Conservation (phyloP, 768 basidiomycete species). For the Agaricus blazei region DNA sequence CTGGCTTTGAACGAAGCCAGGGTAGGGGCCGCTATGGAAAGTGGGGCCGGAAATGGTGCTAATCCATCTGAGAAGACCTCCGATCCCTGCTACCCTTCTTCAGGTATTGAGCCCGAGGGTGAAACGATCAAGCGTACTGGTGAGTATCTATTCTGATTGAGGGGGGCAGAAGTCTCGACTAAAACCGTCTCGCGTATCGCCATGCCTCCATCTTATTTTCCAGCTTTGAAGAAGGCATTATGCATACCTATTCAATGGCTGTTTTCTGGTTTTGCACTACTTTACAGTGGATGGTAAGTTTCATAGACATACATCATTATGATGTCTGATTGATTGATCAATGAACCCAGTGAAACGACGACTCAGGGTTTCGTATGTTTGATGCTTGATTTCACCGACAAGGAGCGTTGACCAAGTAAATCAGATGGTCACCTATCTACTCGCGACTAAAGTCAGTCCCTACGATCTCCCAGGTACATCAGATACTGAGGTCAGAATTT, state of each 20-base stretch:
- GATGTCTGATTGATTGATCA: background rate
- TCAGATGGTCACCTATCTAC: slow-evolving; percentile 50
- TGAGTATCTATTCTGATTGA: slow-evolving; percentile 8
- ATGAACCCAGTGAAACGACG: slow-evolving; percentile 36
- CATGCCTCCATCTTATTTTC: background rate
- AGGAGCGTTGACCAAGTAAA: background rate
- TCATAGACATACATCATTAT: background rate
- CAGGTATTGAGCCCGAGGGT: background rate
- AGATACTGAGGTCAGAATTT: slow-evolving; percentile 7
- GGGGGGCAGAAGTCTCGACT: background rate
- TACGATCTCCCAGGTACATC: background rate
- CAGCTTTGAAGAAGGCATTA: slow-evolving; percentile 37
- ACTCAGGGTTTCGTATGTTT: slow-evolving; percentile 47
- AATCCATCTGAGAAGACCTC: background rate
- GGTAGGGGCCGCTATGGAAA: background rate
- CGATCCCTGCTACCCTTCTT: background rate
- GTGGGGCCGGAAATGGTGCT: background rate
- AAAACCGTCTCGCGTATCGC: background rate
- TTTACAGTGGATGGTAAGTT: slow-evolving; percentile 48
- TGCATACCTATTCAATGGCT: slow-evolving; percentile 43
- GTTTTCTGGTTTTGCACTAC: slow-evolving; percentile 33
- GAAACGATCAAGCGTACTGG: slow-evolving; percentile 5
- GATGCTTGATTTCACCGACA: background rate
- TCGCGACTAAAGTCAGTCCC: slow-evolving; percentile 35
- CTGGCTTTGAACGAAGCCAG: background rate